A percentile compares a stretch with the other conserved stretches of the same genome.
phyloP scores from a whole-genome alignment of 192 early-diverging fungal species.

The Geranomyces michiganensis region DNA sequence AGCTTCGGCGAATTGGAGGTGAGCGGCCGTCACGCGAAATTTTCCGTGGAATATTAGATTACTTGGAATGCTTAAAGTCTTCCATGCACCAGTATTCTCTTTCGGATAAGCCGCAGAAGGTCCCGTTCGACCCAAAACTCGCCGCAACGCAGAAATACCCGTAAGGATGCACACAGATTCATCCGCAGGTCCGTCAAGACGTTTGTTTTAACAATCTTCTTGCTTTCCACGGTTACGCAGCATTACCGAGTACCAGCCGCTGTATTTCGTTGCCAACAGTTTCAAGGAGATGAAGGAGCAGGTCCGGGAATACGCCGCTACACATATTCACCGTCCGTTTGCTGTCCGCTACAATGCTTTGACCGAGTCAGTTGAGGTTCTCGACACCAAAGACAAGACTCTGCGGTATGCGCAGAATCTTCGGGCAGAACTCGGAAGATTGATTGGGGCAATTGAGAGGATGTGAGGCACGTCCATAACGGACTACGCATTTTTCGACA shows the following conservation, averaged over 20 bases:
- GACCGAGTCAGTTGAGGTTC: slow-evolving; percentile 87
- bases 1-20: slow-evolving; percentile 93
- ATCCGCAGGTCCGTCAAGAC: neutral
- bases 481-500: no score
- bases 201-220: neutral
- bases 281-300: slow-evolving; percentile 92
- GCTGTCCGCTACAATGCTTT: slow-evolving; percentile 89
- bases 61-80: neutral
- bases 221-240: slow-evolving; percentile 14
- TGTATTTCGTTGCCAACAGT: slow-evolving; percentile 93
- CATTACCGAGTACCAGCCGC: slow-evolving; percentile 91
- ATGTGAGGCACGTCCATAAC: no score
- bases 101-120: slow-evolving; percentile 75
- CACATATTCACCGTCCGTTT: slow-evolving; percentile 79
- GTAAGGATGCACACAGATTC: slow-evolving; percentile 21
- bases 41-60: neutral
- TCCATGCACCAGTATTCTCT: slow-evolving; percentile 61
- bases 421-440: slow-evolving; percentile 73
- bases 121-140: slow-evolving; percentile 83
- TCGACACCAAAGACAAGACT: slow-evolving; percentile 88
- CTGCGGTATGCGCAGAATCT: slow-evolving; percentile 78
- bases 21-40: neutral
- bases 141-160: slow-evolving; percentile 49
- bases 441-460: slow-evolving; percentile 74
- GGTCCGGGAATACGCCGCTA: slow-evolving; percentile 73